phyloP scores from a whole-genome alignment of 768 basidiomycete species.

The Mycena metata region DNA sequence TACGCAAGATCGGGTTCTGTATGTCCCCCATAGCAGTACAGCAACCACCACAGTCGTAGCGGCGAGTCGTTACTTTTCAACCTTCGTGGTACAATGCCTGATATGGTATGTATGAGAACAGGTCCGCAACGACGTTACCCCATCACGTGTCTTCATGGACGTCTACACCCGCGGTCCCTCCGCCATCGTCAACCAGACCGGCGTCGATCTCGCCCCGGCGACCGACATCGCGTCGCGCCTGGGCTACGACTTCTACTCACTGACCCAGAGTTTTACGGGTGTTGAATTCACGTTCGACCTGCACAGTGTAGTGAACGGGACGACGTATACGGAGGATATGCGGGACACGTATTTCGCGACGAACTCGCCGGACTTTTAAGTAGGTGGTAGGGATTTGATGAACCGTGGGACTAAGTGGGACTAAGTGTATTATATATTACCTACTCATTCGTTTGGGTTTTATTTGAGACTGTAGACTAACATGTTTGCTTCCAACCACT shows the following conservation, averaged over 20 bases:
- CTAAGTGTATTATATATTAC: too few species aligned
- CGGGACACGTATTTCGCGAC: constrained; percentile 45
- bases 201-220: constrained; percentile 44
- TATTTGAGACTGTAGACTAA: too few species aligned
- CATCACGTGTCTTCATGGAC: constrained; percentile 47
- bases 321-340: constrained; percentile 48
- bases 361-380: constrained; percentile 37
- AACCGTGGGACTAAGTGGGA: too few species aligned
- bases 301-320: constrained; percentile 44
- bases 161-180: constrained; percentile 40
- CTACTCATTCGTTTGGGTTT: too few species aligned
- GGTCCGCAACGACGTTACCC: constrained; percentile 46
- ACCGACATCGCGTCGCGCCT: constrained; percentile 39
- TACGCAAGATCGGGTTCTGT: constrained; percentile 58
- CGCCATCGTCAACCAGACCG: constrained; percentile 41
- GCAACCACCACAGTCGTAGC: constrained; percentile 46
- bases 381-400: too few species aligned
- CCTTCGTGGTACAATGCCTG: constrained; percentile 6
- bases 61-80: constrained; percentile 35
- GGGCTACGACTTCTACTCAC: constrained; percentile 50
- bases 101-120: constrained; percentile 16
- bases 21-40: constrained; percentile 56
- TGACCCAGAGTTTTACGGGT: constrained; percentile 44
- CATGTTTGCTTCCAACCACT: too few species aligned
- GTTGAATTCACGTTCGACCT: constrained; percentile 50